Conservation (phyloP, 2,329 filamentous ascomycete species). For the Neospermospora avenae region DNA sequence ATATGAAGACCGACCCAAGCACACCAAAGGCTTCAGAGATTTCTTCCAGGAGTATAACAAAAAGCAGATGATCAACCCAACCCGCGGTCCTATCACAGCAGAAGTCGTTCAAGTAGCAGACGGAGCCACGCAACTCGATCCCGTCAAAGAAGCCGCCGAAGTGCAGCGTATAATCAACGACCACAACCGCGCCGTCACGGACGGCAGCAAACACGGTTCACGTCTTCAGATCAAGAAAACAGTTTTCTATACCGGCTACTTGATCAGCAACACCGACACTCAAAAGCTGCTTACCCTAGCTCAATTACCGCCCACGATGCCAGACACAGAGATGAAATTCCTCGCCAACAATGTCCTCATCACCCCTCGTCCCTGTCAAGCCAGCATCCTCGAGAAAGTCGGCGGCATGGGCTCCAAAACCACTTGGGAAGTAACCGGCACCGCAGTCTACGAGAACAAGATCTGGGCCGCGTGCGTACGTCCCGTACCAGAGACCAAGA, state of each 20-base stretch:
- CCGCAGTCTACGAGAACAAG: slow-evolving; percentile 71
- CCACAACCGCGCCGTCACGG: slow-evolving; percentile 65
- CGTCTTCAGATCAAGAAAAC: slow-evolving; percentile 75
- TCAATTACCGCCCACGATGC: slow-evolving; percentile 56
- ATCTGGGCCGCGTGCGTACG: slow-evolving; percentile 84
- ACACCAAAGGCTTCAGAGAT: slow-evolving; percentile 78
- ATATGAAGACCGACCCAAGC: slow-evolving; percentile 64
- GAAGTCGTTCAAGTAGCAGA: slow-evolving; percentile 89
- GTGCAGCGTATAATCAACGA: slow-evolving; percentile 86
- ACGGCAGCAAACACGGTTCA: slow-evolving; percentile 39
- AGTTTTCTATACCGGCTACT: slow-evolving; percentile 89
- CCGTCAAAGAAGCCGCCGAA: slow-evolving; percentile 74
- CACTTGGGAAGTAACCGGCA: slow-evolving; percentile 77
- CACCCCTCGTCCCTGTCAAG: slow-evolving; percentile 70
- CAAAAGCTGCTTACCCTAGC: slow-evolving; percentile 70
- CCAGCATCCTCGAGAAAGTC: slow-evolving; percentile 72
- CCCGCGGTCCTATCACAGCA: slow-evolving; percentile 63
- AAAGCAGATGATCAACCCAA: slow-evolving; percentile 44
- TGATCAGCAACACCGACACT: slow-evolving; percentile 70
- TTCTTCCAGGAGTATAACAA: slow-evolving; percentile 79
- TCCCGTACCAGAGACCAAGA: slow-evolving; percentile 64
- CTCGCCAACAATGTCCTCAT: slow-evolving; percentile 93
- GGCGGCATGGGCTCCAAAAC: slow-evolving; percentile 83
- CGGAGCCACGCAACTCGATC: slow-evolving; percentile 68
- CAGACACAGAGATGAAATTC: slow-evolving; percentile 70